Base-by-base conservation (phyloP, 106 monocot genomes). In the Dendrobium officinale region DNA sequence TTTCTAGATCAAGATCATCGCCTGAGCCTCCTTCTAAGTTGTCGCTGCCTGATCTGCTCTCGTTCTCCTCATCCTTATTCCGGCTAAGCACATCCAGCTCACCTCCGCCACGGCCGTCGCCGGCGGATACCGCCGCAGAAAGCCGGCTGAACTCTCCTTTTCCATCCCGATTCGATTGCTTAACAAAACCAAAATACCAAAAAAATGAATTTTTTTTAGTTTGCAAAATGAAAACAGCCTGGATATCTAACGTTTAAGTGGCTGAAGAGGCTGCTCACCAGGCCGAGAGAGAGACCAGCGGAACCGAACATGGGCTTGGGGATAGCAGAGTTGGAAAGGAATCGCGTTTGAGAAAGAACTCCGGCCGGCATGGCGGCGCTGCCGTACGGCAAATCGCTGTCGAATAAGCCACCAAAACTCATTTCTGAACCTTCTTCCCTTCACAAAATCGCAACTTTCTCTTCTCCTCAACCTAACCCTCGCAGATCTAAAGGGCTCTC, bases 1-100 rank as follows among this genome's bases (percentile, higher is more conserved):
- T 84, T 13, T 85, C 84, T 8, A 49, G 86, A 10, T 92, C 92
- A 4, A 85, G 74, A 29, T 98, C 97, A 42, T 98, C 97, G 8
- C 89, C 96, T 3, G 90, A 91, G 11, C 84, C 84, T 4, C 76
- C 89, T 19, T 92, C 97, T 7, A 85, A 40, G 77, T 85, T 78
- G 49, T 85, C 87, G 78, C 90, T 87, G 11, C 72, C 87, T 15
- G 90, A 85, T 81, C 66, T 81, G 77, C 90, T 90, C 27, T 87
- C 90, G 61, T 85, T 85, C 75, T 90, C 87, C 2, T 81, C 87
- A 16, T 85, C 90, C 72, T 72, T 77, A 77, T 47, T 85, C 48
- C 58, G 55, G 31, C 67, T 44, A 1, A 41, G 45, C 43, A 37
- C 26, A 17, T 72, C 84, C 16, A 74, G 29, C 10, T 44, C 74